Percentiles rank a stretch among this genome's conserved stretches.
Conservation (phyloP, 768 basidiomycete genomes). For the Thelephora aurantiotincta region DNA sequence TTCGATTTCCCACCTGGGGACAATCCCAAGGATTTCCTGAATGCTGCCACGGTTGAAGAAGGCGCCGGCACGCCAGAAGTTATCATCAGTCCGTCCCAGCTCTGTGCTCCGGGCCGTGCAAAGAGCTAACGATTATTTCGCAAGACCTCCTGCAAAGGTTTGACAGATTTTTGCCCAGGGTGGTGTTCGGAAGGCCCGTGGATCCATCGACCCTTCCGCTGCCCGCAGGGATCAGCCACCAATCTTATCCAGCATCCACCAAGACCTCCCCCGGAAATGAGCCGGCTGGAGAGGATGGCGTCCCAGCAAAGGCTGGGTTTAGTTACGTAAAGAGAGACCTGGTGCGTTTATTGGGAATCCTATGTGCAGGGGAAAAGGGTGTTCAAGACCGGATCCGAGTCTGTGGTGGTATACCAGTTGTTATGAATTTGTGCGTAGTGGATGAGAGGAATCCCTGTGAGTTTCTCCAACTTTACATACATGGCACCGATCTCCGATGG, state of each 20-base stretch:
- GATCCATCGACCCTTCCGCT: neutral
- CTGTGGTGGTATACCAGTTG: conserved; percentile 62
- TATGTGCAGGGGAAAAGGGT: conserved; percentile 46
- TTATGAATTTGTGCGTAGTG: conserved; percentile 81
- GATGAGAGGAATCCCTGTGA: conserved; percentile 89
- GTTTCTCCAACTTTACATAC: conserved; percentile 18
- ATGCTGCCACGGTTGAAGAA: neutral
- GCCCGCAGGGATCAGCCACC: neutral
- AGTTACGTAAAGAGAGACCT: conserved; percentile 79
- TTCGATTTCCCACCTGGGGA: neutral
- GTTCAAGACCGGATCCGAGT: conserved; percentile 65
- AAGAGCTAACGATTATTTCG: conserved; percentile 7
- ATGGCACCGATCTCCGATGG: too few relatives aligned
- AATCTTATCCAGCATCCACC: neutral
- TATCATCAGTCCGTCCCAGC: neutral
- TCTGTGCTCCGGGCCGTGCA: too few relatives aligned
- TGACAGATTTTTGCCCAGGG: conserved; percentile 72
- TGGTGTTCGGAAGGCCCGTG: conserved; percentile 52
- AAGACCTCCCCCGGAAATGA: neutral
- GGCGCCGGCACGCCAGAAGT: neutral
- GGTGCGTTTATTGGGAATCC: conserved; percentile 72
- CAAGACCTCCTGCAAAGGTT: conserved; percentile 45
- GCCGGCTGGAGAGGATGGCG: neutral
- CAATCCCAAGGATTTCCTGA: conserved; percentile 1
- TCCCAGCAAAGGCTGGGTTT: conserved; percentile 43